Evolutionary conservation across 164 flowering plant species (phyloP).

Genomic region (Malania oleifera): DNA sequence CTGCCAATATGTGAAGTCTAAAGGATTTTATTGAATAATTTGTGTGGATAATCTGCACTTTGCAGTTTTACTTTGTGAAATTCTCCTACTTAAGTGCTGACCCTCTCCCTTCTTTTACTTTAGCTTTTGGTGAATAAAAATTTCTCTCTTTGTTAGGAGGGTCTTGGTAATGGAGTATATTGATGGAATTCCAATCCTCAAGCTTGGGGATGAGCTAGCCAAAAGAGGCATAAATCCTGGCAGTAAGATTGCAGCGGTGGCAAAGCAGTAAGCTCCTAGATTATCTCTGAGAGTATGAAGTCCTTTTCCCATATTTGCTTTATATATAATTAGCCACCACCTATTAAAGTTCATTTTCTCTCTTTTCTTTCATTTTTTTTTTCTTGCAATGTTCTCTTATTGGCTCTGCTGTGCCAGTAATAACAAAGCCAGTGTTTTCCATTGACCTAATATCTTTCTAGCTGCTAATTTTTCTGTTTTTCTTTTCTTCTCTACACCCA

Average conservation of each 20-base stretch:
- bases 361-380: background rate
- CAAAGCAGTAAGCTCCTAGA: constrained; percentile 84
- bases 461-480: too few relatives aligned
- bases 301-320: constrained; percentile 11
- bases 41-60: background rate
- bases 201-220: constrained; percentile 86
- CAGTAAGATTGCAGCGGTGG: constrained; percentile 73
- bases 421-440: too few relatives aligned
- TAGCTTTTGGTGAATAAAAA: constrained; percentile 6
- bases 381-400: background rate
- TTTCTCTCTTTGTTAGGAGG: constrained; percentile 46
- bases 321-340: background rate
- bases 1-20: too few relatives aligned
- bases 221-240: constrained; percentile 80
- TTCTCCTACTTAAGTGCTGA: background rate
- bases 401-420: too few relatives aligned
- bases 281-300: constrained; percentile 33
- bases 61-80: background rate
- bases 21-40: too few relatives aligned
- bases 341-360: background rate
- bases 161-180: constrained; percentile 90
- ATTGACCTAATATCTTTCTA: too few relatives aligned
- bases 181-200: constrained; percentile 84
- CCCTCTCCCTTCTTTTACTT: background rate
- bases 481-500: too few relatives aligned